Evolutionary conservation across 495 filamentous ascomycete genomes (phyloP).

Genomic region (Terfezia claveryi): DNA sequence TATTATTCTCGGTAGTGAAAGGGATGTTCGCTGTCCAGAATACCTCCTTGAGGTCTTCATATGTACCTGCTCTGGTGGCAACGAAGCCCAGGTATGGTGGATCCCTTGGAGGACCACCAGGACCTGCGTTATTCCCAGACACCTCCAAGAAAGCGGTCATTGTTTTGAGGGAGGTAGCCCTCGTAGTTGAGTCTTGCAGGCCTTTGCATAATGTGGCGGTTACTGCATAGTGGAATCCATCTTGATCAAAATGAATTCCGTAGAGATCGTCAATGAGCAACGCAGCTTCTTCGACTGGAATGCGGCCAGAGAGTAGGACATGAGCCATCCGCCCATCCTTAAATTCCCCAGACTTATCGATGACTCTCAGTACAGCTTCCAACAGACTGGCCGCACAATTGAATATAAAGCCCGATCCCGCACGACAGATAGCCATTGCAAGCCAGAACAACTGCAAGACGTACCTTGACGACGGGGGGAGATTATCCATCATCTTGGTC

Average conservation of each 20-base stretch:
- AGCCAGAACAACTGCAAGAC: conserved; percentile 48
- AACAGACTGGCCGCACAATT: conserved; percentile 39
- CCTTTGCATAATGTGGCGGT: conserved; percentile 38
- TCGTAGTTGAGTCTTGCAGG: conserved; percentile 36
- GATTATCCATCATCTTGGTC: conserved; percentile 47
- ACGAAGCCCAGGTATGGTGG: conserved; percentile 19
- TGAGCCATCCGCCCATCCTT: conserved; percentile 33
- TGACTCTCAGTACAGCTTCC: conserved; percentile 38
- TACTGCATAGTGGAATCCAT: conserved; percentile 41
- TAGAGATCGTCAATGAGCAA: conserved; percentile 36
- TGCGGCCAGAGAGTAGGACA: conserved; percentile 33
- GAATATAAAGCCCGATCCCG: conserved; percentile 30
- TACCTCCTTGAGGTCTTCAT: conserved; percentile 13
- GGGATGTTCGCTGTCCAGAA: conserved; percentile 14
- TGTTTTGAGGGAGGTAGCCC: conserved; percentile 30
- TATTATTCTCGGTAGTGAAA: conserved; percentile 3
- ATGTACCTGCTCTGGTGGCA: conserved; percentile 14
- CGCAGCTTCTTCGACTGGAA: conserved; percentile 34
- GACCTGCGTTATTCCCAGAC: conserved; percentile 23
- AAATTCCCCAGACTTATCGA: conserved; percentile 33
- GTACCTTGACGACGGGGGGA: conserved; percentile 39
- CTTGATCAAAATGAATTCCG: conserved; percentile 36
- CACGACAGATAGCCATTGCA: conserved; percentile 37
- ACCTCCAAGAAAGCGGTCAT: conserved; percentile 38
- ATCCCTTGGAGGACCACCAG: conserved; percentile 6